Conservation (phyloP, 2,329 filamentous ascomycete genomes). For the Pseudopithomyces maydicus region DNA sequence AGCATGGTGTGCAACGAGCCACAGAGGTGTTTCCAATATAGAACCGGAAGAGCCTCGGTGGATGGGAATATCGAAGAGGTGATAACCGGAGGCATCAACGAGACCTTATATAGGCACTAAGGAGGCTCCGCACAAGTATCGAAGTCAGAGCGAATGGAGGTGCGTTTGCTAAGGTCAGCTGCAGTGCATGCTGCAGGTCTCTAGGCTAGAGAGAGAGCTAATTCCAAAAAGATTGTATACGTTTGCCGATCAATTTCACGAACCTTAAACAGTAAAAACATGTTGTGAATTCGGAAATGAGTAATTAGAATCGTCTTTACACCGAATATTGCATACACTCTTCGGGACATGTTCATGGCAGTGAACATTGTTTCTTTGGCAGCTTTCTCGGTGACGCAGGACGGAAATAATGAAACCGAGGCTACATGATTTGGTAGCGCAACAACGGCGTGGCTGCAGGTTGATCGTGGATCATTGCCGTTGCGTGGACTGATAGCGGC, state of each 20-base stretch:
- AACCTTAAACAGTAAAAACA: too few species aligned
- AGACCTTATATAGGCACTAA: neutral
- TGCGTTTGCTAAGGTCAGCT: slow-evolving; percentile 10
- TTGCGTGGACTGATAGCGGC: neutral
- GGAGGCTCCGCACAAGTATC: too few species aligned
- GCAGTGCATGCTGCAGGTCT: slow-evolving; percentile 25
- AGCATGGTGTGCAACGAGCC: slow-evolving; percentile 20
- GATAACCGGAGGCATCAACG: slow-evolving; percentile 12
- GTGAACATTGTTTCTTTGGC: neutral
- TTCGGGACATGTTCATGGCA: neutral
- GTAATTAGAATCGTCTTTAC: too few species aligned
- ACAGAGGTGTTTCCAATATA: too few species aligned
- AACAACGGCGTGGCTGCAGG: slow-evolving; percentile 21
- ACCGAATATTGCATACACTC: neutral
- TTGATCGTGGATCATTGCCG: slow-evolving; percentile 1
- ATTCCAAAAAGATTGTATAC: slow-evolving; percentile 32
- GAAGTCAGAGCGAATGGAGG: neutral
- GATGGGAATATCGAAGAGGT: neutral
- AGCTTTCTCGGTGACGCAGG: neutral
- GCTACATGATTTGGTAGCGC: slow-evolving; percentile 14
- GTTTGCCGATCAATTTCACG: slow-evolving; percentile 24
- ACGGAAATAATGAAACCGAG: neutral
- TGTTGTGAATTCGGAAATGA: too few species aligned
- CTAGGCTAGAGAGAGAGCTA: slow-evolving; percentile 27
- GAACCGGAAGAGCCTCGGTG: neutral